Conservation (phyloP, 139 green algal genomes). For the Bryopsis sp. region DNA sequence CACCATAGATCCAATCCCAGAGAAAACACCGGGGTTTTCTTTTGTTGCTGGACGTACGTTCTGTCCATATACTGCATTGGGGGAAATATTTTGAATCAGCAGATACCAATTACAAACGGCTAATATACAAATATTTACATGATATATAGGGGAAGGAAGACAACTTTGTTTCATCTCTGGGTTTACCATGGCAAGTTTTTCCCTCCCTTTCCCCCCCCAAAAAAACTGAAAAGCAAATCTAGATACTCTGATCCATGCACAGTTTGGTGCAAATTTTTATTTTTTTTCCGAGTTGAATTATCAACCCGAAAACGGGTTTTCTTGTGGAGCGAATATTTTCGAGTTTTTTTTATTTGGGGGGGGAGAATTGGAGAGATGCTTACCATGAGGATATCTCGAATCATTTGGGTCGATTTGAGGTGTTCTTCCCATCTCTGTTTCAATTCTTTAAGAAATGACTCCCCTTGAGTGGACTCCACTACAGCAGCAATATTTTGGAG, state of each 20-base stretch:
- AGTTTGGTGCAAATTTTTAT: no score
- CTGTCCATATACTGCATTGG: conserved; percentile 91
- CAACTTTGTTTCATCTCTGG: no score
- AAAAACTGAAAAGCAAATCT: no score
- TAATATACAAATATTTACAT: conserved; percentile 1
- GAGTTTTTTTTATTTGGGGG: no score
- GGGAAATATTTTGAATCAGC: not conserved
- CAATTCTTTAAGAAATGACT: conserved; percentile 80
- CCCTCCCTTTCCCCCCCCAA: no score
- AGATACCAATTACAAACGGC: not conserved
- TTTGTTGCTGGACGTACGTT: conserved; percentile 84
- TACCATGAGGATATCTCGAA: conserved; percentile 97
- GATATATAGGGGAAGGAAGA: no score
- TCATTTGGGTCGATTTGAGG: conserved; percentile 91
- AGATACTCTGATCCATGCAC: no score
- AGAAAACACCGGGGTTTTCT: conserved; percentile 81
- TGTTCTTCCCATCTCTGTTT: conserved; percentile 80
- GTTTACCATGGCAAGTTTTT: conserved; percentile 7
- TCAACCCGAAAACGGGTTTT: no score
- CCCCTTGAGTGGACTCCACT: conserved; percentile 61
- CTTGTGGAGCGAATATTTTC: no score
- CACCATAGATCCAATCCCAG: conserved; percentile 90
- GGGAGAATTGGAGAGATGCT: not conserved
- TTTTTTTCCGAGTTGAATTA: no score
- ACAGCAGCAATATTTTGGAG: conserved; percentile 52